A percentile compares a stretch with the other conserved stretches of the same genome.
Conservation (phyloP, 2,329 filamentous ascomycete genomes). For the Bimuria novae-zelandiae region DNA sequence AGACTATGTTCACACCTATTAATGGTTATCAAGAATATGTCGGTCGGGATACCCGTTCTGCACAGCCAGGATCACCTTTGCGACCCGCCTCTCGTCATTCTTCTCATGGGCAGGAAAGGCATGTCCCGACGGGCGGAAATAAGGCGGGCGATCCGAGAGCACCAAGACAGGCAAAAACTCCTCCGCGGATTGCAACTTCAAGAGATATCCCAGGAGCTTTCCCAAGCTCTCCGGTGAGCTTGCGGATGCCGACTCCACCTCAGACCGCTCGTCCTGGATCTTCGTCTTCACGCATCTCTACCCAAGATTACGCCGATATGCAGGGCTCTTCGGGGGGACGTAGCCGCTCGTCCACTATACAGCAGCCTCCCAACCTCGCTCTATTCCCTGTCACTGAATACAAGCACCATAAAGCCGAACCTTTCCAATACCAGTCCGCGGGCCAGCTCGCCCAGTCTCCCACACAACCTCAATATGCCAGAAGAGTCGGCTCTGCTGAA, state of each 20-base stretch:
- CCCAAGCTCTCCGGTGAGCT: constrained; percentile 32
- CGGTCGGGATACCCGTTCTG: constrained; percentile 44
- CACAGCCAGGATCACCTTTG: constrained; percentile 33
- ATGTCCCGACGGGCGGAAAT: constrained; percentile 12
- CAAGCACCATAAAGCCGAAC: constrained; percentile 29
- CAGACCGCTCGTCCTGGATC: constrained; percentile 21
- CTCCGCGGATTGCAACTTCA: constrained; percentile 37
- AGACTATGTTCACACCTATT: constrained; percentile 51
- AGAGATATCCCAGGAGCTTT: constrained; percentile 46
- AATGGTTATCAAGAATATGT: constrained; percentile 47
- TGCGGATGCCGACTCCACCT: constrained; percentile 27
- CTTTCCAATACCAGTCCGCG: constrained; percentile 40
- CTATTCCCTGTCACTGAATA: constrained; percentile 35
- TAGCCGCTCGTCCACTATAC: constrained; percentile 27
- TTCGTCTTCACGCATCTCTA: constrained; percentile 24
- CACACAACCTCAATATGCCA: constrained; percentile 33
- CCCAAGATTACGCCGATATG: constrained; percentile 18
- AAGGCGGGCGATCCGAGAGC: not conserved
- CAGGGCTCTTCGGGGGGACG: constrained; percentile 18
- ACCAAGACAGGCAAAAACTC: constrained; percentile 20
- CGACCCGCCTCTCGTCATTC: constrained; percentile 52
- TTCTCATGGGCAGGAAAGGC: constrained; percentile 38
- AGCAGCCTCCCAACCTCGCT: constrained; percentile 28
- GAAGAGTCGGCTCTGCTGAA: constrained; percentile 34
- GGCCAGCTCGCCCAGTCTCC: constrained; percentile 30